Base-by-base conservation (phyloP, 352 stramenopile genomes). In the Plasmopara halstedii region DNA sequence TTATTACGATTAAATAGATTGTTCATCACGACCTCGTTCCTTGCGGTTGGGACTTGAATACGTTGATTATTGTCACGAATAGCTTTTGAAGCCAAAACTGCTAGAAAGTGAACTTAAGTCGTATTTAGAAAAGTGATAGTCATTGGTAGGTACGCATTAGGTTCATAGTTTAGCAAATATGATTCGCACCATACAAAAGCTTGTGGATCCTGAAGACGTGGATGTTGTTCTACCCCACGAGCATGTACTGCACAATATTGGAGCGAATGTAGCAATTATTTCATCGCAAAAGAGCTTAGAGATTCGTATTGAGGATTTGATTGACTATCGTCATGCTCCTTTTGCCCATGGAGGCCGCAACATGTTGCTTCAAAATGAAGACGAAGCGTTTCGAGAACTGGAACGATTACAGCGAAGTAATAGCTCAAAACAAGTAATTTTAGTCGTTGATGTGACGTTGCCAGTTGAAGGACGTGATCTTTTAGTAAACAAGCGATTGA, bases 1-100 rank as follows among this genome's bases (percentile, higher is more conserved):
- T 85, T 87, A 62, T 86, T 89, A 49, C 78, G 74, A 50, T 67
- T 79, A 39, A 89, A 89, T 15, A 89, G 62, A 35, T 69, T 78
- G 64, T 75, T 85, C 70, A 79, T 82, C 4, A 22, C 4, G n/a
- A 15, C 36, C 29, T 32, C 32, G 35, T 9, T 8, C 15, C 19
- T 42, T 46, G 25, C 25, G 46, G 11, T 11, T 22, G 46, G 33
- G 22, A 50, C 54, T 46, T 55, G 38, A 36, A 7, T 34, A 46
- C 23, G 8, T 52, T 13, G 31, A n/a, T n/a, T n/a, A n/a, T n/a
- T n/a, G n/a, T n/a, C n/a, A n/a, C n/a, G n/a, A n/a, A n/a, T 35
- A 35, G 31, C n/a, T 35, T 17, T 0, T 8, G 31, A 38, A 25
- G 3, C 34, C n/a, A 29, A 31, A 32, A 39, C 35, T 4, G 35